These are phyloP conservation scores for Glutinoglossum americanum DNA, from an alignment of 495 filamentous ascomycete species.

Conservation along the genomic window DNA sequence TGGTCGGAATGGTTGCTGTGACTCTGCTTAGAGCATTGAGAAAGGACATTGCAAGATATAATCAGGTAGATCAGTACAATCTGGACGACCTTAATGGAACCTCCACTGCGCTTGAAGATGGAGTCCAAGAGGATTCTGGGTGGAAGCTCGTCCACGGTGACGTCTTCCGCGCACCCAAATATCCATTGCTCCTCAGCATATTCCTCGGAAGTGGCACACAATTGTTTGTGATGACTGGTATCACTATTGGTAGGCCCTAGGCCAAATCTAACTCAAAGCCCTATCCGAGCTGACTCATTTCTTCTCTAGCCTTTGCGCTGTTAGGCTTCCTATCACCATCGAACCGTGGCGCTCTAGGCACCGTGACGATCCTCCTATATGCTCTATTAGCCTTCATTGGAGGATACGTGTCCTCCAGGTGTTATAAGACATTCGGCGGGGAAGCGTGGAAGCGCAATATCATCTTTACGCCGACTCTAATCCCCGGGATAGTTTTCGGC, in stretches of 20 bases:
- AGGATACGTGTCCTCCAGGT: constrained; percentile 70
- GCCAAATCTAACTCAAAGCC: background rate
- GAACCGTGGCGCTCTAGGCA: constrained; percentile 80
- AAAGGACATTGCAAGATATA: constrained; percentile 92
- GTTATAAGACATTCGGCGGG: constrained; percentile 82
- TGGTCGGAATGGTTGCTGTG: constrained; percentile 74
- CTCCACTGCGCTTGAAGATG: constrained; percentile 57
- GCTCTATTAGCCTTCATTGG: constrained; percentile 83
- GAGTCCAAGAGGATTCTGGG: constrained; percentile 89
- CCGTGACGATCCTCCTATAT: constrained; percentile 78
- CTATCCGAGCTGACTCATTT: constrained; percentile 1
- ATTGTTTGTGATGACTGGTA: constrained; percentile 91
- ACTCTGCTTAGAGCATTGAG: constrained; percentile 67
- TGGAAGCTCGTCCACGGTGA: constrained; percentile 98
- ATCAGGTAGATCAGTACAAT: constrained; percentile 68
- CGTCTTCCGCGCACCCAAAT: constrained; percentile 74
- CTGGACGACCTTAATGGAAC: constrained; percentile 66
- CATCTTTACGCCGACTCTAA: constrained; percentile 59
- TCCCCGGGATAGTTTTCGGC: constrained; percentile 71
- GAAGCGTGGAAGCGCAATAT: constrained; percentile 92
- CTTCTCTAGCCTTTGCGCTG: constrained; percentile 44
- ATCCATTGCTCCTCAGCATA: constrained; percentile 65
- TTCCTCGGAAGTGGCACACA: constrained; percentile 87
- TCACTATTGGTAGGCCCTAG: constrained; percentile 42
- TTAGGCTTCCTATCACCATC: constrained; percentile 87